Evolutionary conservation across 352 stramenopile genomes (phyloP), one percentile per base, ranked within the genome.

Genomic region (Ophiocytium majus): DNA sequence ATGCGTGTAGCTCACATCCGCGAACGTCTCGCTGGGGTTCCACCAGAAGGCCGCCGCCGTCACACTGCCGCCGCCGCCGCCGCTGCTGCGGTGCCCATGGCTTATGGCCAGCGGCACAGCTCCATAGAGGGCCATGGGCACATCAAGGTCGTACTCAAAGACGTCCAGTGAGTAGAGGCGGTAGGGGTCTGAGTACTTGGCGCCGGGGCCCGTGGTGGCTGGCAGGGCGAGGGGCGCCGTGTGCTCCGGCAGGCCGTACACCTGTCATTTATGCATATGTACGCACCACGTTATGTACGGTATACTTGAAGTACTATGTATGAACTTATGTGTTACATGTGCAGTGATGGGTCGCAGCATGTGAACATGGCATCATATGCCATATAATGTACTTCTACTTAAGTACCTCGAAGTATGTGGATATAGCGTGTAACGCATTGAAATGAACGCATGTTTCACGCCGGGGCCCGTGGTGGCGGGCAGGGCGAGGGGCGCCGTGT

Each of bases 161-260:
- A 99, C 97, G 88, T 99, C 97, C 43, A 99, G 92, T 86, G 98
- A 99, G 91, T 99, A 99, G 76, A 99, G 92, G 9, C 97, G 93
- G 90, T 99, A 99, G 9, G 97, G 97, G 83, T 99, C 96, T n/a
- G 91, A 88, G 90, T 96, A 97, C 83, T 93, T 86, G 85, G 28
- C 66, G 36, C 80, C 88, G 28, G 0, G 90, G 10, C 63, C 63
- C 9, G 50, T 49, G 9, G 97, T 99, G 79, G 95, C 92, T 86
- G 98, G 97, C 1, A 99, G 89, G 57, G 93, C 81, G 31, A 98
- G 97, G 76, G 95, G 93, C 23, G 93, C 95, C 10, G 97, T 96
- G 91, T 99, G 97, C 87, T 99, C 96, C 0, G 97, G 97, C 78
- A 99, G 94, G 74, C 97, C 97, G 89, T 98, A 99, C 1, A 87